phyloP scores from a whole-genome alignment of 2,329 filamentous ascomycete species.

The Bertia moriformis region DNA sequence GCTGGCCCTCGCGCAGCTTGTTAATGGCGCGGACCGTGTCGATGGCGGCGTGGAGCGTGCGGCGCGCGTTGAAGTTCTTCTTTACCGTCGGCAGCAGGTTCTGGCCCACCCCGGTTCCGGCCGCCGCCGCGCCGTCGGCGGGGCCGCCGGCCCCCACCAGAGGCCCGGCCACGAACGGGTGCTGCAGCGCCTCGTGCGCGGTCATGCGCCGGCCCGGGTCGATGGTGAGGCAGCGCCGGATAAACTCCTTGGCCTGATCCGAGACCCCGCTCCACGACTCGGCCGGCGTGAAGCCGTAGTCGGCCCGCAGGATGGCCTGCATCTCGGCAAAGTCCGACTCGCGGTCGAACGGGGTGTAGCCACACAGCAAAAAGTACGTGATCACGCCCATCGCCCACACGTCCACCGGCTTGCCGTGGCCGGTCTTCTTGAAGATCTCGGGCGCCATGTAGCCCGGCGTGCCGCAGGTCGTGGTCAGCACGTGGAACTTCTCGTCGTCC shows the following conservation, averaged over 20 bases:
- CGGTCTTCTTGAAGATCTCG: constrained; percentile 96
- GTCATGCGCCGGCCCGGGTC: too few species aligned
- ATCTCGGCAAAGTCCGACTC: too few species aligned
- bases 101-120: too few species aligned
- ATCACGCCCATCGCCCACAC: constrained; percentile 98
- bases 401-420: constrained; percentile 94
- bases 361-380: too few species aligned
- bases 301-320: too few species aligned
- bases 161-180: constrained; percentile 47
- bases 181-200: constrained; percentile 52
- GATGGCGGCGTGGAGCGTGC: constrained; percentile 56
- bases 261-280: too few species aligned
- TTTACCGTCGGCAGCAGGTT: constrained; percentile 56
- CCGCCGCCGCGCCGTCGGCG: too few species aligned
- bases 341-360: too few species aligned
- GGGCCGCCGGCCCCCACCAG: constrained; percentile 26
- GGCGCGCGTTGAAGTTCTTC: constrained; percentile 61
- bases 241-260: too few species aligned
- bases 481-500: constrained; percentile 97
- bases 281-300: too few species aligned
- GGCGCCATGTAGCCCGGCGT: constrained; percentile 95
- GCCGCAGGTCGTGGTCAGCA: constrained; percentile 91
- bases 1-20: constrained; percentile 51
- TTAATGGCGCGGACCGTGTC: constrained; percentile 60
- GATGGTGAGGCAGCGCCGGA: too few species aligned